These are phyloP conservation scores for Fusarium ramigenum DNA, from an alignment of 2,329 filamentous ascomycete species.

Conservation along the genomic window DNA sequence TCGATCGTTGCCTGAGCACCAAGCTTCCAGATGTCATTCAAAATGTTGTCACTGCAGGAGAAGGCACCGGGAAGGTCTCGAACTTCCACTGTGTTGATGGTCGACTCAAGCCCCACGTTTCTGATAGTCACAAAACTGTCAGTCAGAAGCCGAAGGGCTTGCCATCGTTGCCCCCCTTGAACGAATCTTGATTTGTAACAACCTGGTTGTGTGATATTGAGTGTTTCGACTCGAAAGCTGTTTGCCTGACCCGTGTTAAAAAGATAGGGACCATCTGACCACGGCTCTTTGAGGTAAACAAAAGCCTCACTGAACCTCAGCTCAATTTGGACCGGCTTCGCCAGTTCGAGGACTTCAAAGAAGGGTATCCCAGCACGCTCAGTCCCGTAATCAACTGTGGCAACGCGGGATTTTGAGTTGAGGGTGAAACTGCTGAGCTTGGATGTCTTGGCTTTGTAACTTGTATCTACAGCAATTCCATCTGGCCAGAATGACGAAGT, in stretches of 20 bases:
- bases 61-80: neutral
- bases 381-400: constrained; percentile 2
- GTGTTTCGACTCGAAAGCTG: constrained; percentile 8
- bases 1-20: neutral
- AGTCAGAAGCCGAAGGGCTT: neutral
- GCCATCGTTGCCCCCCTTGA: constrained; percentile 6
- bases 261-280: neutral
- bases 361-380: neutral
- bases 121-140: neutral
- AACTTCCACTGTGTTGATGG: neutral
- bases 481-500: neutral
- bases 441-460: constrained; percentile 10
- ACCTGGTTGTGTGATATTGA: constrained; percentile 2
- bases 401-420: neutral
- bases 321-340: neutral
- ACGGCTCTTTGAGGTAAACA: neutral
- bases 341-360: neutral
- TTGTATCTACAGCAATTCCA: neutral
- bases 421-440: neutral
- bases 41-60: neutral
- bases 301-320: neutral
- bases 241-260: neutral
- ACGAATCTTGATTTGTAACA: neutral
- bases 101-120: neutral
- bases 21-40: constrained; percentile 5